Conservation (phyloP, 1,284 basidiomycete genomes). For the Hypsizygus ulmarius region DNA sequence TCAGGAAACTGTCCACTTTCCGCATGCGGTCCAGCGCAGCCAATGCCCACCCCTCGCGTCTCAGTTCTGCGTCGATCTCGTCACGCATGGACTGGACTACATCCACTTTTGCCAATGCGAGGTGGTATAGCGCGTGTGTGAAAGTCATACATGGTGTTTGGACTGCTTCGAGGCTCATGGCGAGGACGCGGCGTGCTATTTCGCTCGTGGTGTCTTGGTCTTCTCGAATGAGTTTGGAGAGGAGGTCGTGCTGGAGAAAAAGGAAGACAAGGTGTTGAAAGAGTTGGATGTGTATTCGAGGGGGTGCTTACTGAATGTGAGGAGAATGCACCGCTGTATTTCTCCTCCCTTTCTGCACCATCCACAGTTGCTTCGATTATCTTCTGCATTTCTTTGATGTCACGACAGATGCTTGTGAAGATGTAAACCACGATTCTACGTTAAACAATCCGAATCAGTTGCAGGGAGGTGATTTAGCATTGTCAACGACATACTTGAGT, state of each 20-base stretch:
- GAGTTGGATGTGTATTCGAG: neutral
- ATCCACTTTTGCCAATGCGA: neutral
- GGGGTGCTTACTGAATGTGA: conserved; percentile 1
- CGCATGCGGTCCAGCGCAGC: conserved; percentile 27
- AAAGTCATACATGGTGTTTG: conserved; percentile 25
- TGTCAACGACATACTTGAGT: conserved; percentile 2
- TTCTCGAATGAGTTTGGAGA: conserved; percentile 3
- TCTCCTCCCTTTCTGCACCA: neutral
- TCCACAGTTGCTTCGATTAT: conserved; percentile 4
- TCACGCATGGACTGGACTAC: conserved; percentile 34
- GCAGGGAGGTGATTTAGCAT: neutral
- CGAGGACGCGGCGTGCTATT: conserved; percentile 22
- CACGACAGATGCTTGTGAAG: conserved; percentile 2
- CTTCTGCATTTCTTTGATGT: conserved; percentile 2
- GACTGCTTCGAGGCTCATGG: conserved; percentile 30
- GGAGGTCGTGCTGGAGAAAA: conserved; percentile 7
- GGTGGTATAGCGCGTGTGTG: conserved; percentile 11
- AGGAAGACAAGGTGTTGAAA: neutral
- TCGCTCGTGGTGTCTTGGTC: conserved; percentile 8
- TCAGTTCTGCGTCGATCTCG: conserved; percentile 35
- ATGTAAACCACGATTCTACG: neutral
- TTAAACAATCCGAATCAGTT: neutral
- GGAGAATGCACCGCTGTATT: neutral
- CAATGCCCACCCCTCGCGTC: conserved; percentile 42
- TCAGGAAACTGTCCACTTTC: conserved; percentile 31